Evolutionary conservation across 306 rosid species (phyloP).

Genomic region (Parietaria judaica): DNA sequence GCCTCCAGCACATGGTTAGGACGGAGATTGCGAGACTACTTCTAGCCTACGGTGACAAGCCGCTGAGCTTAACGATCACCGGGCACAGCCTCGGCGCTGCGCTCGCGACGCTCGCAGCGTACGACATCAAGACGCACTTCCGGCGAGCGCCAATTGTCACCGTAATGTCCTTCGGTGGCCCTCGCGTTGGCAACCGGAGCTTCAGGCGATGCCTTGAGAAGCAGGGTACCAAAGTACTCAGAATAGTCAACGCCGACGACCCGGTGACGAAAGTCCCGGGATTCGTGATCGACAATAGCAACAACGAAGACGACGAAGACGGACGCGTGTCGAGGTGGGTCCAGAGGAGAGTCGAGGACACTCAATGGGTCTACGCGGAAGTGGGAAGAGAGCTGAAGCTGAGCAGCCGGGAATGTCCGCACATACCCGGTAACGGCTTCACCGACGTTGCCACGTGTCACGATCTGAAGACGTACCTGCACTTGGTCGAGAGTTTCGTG

Average conservation of each 20-base stretch:
- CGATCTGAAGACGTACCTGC: slow-evolving; percentile 61
- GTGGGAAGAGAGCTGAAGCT: slow-evolving; percentile 65
- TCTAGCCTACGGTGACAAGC: slow-evolving; percentile 38
- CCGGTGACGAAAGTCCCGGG: slow-evolving; percentile 61
- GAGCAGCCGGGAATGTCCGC: slow-evolving; percentile 53
- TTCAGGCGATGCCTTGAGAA: slow-evolving; percentile 38
- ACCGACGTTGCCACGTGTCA: slow-evolving; percentile 56
- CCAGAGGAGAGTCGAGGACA: slow-evolving; percentile 37
- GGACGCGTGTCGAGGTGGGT: slow-evolving; percentile 33
- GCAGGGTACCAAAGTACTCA: slow-evolving; percentile 39
- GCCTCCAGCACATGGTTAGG: slow-evolving; percentile 54
- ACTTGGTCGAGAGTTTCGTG: slow-evolving; percentile 51
- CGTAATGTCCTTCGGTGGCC: slow-evolving; percentile 74
- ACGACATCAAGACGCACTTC: slow-evolving; percentile 33
- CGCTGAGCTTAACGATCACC: slow-evolving; percentile 63
- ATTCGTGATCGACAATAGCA: slow-evolving; percentile 25
- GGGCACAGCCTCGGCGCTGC: slow-evolving; percentile 97
- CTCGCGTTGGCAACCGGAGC: slow-evolving; percentile 58
- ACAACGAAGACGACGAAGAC: not conserved
- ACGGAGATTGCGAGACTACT: slow-evolving; percentile 42
- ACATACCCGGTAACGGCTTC: slow-evolving; percentile 24
- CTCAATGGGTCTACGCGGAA: slow-evolving; percentile 58
- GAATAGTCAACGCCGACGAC: slow-evolving; percentile 69
- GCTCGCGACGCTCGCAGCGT: slow-evolving; percentile 61
- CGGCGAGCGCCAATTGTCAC: slow-evolving; percentile 36